phyloP scores from a whole-genome alignment of 176 grass and related monocot genomes.

The Saccharum officinarum region DNA sequence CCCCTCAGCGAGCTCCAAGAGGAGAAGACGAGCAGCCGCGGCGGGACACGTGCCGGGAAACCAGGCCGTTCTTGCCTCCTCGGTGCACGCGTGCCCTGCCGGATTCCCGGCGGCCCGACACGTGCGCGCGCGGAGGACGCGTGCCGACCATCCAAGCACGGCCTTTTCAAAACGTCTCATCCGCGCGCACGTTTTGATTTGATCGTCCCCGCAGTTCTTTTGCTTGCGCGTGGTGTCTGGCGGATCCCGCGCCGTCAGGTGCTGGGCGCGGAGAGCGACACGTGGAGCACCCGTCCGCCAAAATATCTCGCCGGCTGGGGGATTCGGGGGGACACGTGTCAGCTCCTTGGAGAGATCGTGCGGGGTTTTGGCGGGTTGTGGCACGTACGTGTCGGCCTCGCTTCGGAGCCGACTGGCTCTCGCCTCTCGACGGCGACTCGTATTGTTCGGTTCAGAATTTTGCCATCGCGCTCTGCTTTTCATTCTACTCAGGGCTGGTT shows the following conservation, averaged over 20 bases:
- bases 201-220: background rate
- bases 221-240: background rate
- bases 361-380: background rate
- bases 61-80: too few species aligned
- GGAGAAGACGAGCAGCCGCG: background rate
- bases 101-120: background rate
- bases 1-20: background rate
- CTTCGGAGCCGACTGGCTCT: background rate
- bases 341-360: too few species aligned
- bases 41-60: slow-evolving; percentile 17
- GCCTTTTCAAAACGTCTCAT: background rate
- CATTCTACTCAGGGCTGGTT: too few species aligned
- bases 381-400: background rate
- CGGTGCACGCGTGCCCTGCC: slow-evolving; percentile 16
- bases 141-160: background rate
- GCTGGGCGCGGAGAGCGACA: slow-evolving; percentile 1
- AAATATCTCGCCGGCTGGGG: background rate
- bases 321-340: slow-evolving; percentile 15
- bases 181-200: background rate
- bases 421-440: background rate
- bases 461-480: background rate
- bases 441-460: background rate
- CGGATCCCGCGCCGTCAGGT: slow-evolving; percentile 21
- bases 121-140: background rate
- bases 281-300: background rate